Base-by-base conservation (phyloP, 2,329 filamentous ascomycete species). In the Ustilaginoidea virens region DNA sequence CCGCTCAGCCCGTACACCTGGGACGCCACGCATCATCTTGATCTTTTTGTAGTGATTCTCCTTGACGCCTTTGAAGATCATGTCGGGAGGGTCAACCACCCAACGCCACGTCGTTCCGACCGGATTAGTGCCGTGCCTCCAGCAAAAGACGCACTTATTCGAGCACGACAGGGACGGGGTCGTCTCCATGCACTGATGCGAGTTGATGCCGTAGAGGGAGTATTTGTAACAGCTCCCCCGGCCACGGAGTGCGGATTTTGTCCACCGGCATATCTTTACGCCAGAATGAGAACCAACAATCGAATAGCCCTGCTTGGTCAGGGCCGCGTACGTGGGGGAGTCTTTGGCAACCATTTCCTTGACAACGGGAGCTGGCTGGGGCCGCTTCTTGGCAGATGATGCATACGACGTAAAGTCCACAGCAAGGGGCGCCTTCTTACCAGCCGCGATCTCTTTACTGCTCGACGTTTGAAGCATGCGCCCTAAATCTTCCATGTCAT, bases 141-240 rank as follows among this genome's bases (percentile, higher is more conserved):
- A 98, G 65, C 87, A 98, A 54, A 96, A 98, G 39, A 98, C 83
- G 52, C 90, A 96, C 53, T 98, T 96, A 61, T 96, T 96, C 37
- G 80, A 90, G 63, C 87, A 98, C 7, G 83, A 92, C 4, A 98
- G 69, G 0, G 86, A 93, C 0, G 87, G 87, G 0, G 87, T 96
- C 2, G 87, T 87, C 56, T 98, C 87, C 90, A 98, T 98, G 55
- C 87, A 98, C 36, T 92, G 78, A 48, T 98, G 90, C 0, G 86
- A 94, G 39, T 80, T 73, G 52, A 98, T 98, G 27, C 87, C 87
- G 53, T 98, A 98, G 53, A 98, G 92, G 0, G 82, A 92, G 54
- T 74, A 94, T 48, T 98, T 96, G 66, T 98, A 98, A 61, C 87
- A 98, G 15, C 82, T 92, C 4, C 87, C 90, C 23, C 87, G 77